Conservation (phyloP, 371 early-diverging fungal species). For the Choanephora cucurbitarum region DNA sequence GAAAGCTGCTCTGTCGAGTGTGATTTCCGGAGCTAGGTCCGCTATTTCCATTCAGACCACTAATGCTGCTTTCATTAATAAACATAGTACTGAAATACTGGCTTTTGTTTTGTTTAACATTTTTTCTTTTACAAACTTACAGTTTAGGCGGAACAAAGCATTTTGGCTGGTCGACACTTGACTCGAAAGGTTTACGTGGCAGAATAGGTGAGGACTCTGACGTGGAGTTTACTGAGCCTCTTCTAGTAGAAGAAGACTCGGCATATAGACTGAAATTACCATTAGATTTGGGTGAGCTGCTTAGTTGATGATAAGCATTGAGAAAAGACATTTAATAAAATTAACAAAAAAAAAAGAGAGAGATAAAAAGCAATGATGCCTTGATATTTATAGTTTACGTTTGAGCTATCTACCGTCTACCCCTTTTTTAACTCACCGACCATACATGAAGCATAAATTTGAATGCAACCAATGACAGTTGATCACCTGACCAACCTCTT, state of each 20-base stretch:
- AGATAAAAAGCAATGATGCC: not conserved
- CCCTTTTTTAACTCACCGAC: not conserved
- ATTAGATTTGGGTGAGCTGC: constrained; percentile 17
- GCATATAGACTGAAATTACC: constrained; percentile 26
- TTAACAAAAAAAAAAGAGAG: constrained; percentile 4
- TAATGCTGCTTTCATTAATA: too few relatives aligned
- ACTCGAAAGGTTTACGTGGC: constrained; percentile 15
- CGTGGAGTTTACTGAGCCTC: constrained; percentile 12
- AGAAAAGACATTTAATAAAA: not conserved
- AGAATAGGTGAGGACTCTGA: constrained; percentile 19
- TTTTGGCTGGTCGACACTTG: constrained; percentile 7
- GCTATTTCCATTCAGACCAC: too few relatives aligned
- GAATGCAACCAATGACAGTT: not conserved
- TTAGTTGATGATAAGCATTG: not conserved
- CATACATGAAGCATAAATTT: not conserved
- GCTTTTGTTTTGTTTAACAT: too few relatives aligned
- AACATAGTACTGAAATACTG: not conserved
- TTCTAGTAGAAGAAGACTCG: constrained; percentile 27
- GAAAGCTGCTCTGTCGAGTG: constrained; percentile 23
- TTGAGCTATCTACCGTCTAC: not conserved
- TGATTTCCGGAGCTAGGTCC: constrained; percentile 12
- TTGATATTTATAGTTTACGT: not conserved
- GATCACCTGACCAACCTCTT: not conserved
- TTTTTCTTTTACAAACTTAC: constrained; percentile 10
- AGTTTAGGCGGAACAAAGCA: constrained; percentile 32